These are phyloP conservation scores for Fistulifera solaris DNA, from an alignment of 108 stramenopile genomes.

Conservation along the genomic window DNA sequence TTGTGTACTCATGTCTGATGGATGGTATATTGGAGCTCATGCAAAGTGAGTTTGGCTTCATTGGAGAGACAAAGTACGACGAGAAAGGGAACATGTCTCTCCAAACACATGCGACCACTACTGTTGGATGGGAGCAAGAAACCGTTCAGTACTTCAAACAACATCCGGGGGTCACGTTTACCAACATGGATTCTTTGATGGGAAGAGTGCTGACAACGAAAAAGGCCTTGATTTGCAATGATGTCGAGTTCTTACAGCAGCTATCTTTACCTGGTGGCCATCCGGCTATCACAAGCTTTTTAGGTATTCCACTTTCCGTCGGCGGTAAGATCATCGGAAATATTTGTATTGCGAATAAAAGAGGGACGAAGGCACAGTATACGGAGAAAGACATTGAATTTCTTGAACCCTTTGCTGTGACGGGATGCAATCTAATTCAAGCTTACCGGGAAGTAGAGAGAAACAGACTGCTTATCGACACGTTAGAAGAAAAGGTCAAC, in stretches of 20 bases:
- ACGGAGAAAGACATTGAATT: conserved; percentile 14
- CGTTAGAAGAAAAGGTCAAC: conserved; percentile 13
- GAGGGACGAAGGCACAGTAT: conserved; percentile 9
- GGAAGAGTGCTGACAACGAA: conserved; percentile 15
- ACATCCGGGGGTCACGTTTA: conserved; percentile 13
- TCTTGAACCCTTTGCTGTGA: conserved; percentile 20
- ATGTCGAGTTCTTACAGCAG: not conserved
- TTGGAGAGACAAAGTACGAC: conserved; percentile 24
- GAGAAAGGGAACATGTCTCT: conserved; percentile 13
- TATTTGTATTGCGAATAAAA: conserved; percentile 24
- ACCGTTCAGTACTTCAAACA: conserved; percentile 16
- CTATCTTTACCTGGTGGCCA: conserved; percentile 16
- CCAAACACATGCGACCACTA: conserved; percentile 21
- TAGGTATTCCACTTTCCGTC: conserved; percentile 15
- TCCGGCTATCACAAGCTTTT: conserved; percentile 18
- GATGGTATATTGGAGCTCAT: conserved; percentile 18
- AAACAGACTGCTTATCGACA: conserved; percentile 14
- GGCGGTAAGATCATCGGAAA: conserved; percentile 17
- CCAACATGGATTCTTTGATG: conserved; percentile 16
- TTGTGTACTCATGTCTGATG: conserved; percentile 15
- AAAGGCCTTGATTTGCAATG: conserved; percentile 15
- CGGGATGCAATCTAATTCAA: conserved; percentile 25
- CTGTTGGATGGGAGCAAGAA: conserved; percentile 10
- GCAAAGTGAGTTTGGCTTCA: conserved; percentile 19
- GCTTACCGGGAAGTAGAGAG: conserved; percentile 10